These are phyloP conservation scores for Lactarius indigo DNA, from an alignment of 768 basidiomycete genomes.

Conservation along the genomic window DNA sequence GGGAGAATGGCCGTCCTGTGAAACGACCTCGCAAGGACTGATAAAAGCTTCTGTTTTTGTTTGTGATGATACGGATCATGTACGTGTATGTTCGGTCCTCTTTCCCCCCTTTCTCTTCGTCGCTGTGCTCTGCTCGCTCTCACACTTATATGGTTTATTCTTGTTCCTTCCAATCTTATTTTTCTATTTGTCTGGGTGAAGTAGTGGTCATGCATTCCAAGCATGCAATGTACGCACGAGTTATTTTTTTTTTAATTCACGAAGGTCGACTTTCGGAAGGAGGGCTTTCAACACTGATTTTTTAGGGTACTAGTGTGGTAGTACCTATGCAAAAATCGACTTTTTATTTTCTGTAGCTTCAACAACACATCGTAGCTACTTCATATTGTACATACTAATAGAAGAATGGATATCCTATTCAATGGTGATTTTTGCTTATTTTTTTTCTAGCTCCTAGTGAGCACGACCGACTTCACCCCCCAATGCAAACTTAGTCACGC, in stretches of 20 bases:
- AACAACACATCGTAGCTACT: no score
- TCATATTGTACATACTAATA: no score
- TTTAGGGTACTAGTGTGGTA: no score
- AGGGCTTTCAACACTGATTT: no score
- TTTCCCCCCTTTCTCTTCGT: background rate
- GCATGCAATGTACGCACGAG: no score
- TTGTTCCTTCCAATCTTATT: background rate
- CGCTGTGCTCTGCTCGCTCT: background rate
- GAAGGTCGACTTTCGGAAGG: background rate
- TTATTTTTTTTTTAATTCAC: background rate
- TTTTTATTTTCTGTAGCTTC: no score
- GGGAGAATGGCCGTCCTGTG: constrained; percentile 26
- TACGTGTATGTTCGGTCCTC: constrained; percentile 2
- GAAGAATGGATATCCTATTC: no score
- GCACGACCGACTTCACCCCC: no score
- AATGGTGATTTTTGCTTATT: no score
- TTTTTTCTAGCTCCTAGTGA: no score
- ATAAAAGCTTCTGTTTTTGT: background rate
- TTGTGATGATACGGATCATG: background rate
- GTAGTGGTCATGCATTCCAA: background rate
- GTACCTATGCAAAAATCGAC: no score
- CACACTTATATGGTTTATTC: background rate
- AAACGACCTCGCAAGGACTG: constrained; percentile 31
- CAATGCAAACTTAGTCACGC: no score
- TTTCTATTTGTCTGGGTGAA: background rate